phyloP scores from a whole-genome alignment of 768 basidiomycete species.

The Lactarius indigo region DNA sequence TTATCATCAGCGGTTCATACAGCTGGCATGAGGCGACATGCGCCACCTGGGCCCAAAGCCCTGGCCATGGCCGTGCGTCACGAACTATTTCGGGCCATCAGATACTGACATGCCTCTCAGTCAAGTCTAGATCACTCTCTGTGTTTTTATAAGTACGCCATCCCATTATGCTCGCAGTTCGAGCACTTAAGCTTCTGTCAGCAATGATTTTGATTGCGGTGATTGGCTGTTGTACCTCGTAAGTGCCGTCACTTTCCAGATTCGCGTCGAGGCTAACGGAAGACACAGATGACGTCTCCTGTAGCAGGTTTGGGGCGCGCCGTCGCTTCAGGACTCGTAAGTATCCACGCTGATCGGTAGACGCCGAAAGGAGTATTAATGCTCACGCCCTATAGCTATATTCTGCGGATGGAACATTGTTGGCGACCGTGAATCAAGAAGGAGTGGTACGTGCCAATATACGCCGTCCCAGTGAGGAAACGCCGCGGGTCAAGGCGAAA shows the following conservation, averaged over 20 bases:
- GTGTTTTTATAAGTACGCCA: slow-evolving; percentile 70
- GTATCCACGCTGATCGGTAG: neutral
- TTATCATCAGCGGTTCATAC: slow-evolving; percentile 52
- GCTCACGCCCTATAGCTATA: slow-evolving; percentile 17
- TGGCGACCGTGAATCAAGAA: slow-evolving; percentile 24
- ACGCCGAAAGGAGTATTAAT: neutral
- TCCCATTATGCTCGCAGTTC: neutral
- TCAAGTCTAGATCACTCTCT: slow-evolving; percentile 78
- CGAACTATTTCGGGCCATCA: neutral
- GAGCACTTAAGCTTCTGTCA: slow-evolving; percentile 30
- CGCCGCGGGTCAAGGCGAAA: slow-evolving; percentile 14
- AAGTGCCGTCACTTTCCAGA: slow-evolving; percentile 27
- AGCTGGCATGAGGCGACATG: slow-evolving; percentile 49
- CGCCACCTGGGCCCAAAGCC: slow-evolving; percentile 36
- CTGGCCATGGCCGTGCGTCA: slow-evolving; percentile 59
- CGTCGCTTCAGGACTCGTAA: slow-evolving; percentile 18
- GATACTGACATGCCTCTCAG: slow-evolving; percentile 33
- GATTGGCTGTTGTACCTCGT: slow-evolving; percentile 82
- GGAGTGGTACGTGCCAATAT: slow-evolving; percentile 22
- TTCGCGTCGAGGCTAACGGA: neutral
- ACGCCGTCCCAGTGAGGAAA: neutral
- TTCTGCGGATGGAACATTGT: slow-evolving; percentile 16
- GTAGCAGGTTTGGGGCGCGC: slow-evolving; percentile 14
- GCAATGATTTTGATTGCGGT: slow-evolving; percentile 71
- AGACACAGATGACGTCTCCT: slow-evolving; percentile 9